Percentiles rank a stretch among this genome's conserved stretches.
phyloP scores from a whole-genome alignment of 2,329 filamentous ascomycete species.

The Aspergillus clavatus region DNA sequence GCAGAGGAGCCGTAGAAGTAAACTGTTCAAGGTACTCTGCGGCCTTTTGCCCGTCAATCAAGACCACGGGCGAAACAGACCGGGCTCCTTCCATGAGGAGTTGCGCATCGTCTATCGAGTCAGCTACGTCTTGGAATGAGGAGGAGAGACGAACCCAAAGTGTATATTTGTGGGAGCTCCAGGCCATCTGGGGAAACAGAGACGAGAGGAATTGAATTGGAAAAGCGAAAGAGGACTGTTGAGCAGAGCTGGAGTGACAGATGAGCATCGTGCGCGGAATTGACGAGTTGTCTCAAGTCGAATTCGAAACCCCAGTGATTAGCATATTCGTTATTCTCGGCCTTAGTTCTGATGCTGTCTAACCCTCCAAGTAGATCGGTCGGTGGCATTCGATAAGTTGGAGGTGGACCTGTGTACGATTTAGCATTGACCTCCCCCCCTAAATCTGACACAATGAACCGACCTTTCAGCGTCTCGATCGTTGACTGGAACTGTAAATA shows the following conservation, averaged over 20 bases:
- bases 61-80: slow-evolving; percentile 47
- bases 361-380: slow-evolving; percentile 48
- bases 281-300: slow-evolving; percentile 51
- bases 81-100: slow-evolving; percentile 5
- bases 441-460: not conserved
- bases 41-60: slow-evolving; percentile 56
- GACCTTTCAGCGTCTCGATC: slow-evolving; percentile 43
- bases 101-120: not conserved
- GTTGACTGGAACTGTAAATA: slow-evolving; percentile 49
- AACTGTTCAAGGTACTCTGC: slow-evolving; percentile 43
- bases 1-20: slow-evolving; percentile 45
- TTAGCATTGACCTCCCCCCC: not conserved
- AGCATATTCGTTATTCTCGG: slow-evolving; percentile 40
- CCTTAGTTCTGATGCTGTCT: slow-evolving; percentile 43
- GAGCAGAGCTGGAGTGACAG: slow-evolving; percentile 28
- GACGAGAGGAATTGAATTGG: slow-evolving; percentile 43
- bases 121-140: not conserved
- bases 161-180: slow-evolving; percentile 54
- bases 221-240: slow-evolving; percentile 45
- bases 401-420: slow-evolving; percentile 42
- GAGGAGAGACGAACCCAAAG: slow-evolving; percentile 1
- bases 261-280: slow-evolving; percentile 61
- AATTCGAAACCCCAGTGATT: slow-evolving; percentile 54
- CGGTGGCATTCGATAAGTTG: slow-evolving; percentile 46
- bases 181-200: slow-evolving; percentile 59